Evolutionary conservation across 164 flowering plant species (phyloP).

Genomic region (grape (Vitis vinifera)): DNA sequence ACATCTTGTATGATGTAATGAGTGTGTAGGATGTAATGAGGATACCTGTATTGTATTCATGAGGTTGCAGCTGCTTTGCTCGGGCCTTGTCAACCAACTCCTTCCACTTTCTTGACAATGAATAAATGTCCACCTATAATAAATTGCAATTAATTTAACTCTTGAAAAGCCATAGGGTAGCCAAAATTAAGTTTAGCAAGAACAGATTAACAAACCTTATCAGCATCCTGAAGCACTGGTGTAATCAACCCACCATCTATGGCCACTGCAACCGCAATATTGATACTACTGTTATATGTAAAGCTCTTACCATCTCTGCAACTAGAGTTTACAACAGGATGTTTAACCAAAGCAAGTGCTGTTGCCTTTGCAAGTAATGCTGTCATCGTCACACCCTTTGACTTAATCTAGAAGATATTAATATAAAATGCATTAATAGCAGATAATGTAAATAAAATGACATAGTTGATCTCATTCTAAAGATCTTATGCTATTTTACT

Average conservation of each 20-base stretch:
- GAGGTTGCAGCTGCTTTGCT: slow-evolving; percentile 92
- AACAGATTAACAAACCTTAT: slow-evolving; percentile 57
- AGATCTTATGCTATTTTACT: too few relatives aligned
- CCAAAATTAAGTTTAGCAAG: slow-evolving; percentile 4
- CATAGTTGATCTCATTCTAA: too few relatives aligned
- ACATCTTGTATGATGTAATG: neutral
- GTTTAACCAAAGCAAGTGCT: slow-evolving; percentile 88
- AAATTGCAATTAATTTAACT: slow-evolving; percentile 1
- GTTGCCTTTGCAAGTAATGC: slow-evolving; percentile 98
- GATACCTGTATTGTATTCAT: slow-evolving; percentile 85
- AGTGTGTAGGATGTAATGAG: neutral
- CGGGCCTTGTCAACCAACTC: slow-evolving; percentile 96
- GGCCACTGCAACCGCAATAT: slow-evolving; percentile 96
- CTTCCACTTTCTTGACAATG: slow-evolving; percentile 96
- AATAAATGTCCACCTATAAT: slow-evolving; percentile 74
- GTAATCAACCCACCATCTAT: slow-evolving; percentile 96
- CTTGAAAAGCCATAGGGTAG: neutral
- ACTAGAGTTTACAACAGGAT: slow-evolving; percentile 88
- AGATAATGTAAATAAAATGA: neutral
- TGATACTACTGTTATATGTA: slow-evolving; percentile 85
- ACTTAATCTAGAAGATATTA: slow-evolving; percentile 57
- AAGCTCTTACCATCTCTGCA: slow-evolving; percentile 97
- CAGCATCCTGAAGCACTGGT: slow-evolving; percentile 98
- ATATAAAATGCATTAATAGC: slow-evolving; percentile 1
- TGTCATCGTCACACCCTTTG: slow-evolving; percentile 98